phyloP scores from a whole-genome alignment of 768 basidiomycete species.

The Pisolithus tinctorius region DNA sequence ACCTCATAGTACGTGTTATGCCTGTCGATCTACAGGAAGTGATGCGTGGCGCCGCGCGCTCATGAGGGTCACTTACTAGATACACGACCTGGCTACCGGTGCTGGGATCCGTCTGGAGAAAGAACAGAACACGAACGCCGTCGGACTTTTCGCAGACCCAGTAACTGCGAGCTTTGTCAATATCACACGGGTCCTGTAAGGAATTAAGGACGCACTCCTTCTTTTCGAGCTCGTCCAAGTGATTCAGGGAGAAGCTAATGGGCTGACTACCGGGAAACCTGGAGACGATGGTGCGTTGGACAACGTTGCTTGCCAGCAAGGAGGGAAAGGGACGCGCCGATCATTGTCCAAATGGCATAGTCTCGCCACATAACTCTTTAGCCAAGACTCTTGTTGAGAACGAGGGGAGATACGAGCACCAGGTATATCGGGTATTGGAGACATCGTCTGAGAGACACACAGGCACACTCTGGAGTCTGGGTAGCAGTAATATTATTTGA shows the following conservation, averaged over 20 bases:
- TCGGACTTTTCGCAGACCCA: slow-evolving; percentile 99
- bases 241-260: slow-evolving; percentile 72
- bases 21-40: slow-evolving; percentile 73
- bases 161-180: slow-evolving; percentile 49
- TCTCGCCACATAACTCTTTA: slow-evolving; percentile 53
- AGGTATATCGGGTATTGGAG: slow-evolving; percentile 65
- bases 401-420: slow-evolving; percentile 47
- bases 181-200: background rate
- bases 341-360: slow-evolving; percentile 61
- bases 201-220: slow-evolving; percentile 54
- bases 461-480: background rate
- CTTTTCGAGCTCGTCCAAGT: slow-evolving; percentile 69
- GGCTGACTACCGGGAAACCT: slow-evolving; percentile 97
- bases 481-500: too few species aligned
- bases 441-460: slow-evolving; percentile 27
- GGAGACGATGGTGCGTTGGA: slow-evolving; percentile 5
- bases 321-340: slow-evolving; percentile 37
- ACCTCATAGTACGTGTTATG: slow-evolving; percentile 81
- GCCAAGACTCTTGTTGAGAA: slow-evolving; percentile 60
- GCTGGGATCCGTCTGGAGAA: slow-evolving; percentile 57
- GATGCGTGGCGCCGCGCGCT: slow-evolving; percentile 1
- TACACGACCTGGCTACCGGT: slow-evolving; percentile 56
- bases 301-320: background rate
- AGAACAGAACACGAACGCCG: slow-evolving; percentile 83
- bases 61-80: slow-evolving; percentile 48